A percentile compares a stretch with the other conserved stretches of the same genome.
Evolutionary conservation across 441 rosid genomes (phyloP).

Genomic region (Euphorbia schlechtendalii): DNA sequence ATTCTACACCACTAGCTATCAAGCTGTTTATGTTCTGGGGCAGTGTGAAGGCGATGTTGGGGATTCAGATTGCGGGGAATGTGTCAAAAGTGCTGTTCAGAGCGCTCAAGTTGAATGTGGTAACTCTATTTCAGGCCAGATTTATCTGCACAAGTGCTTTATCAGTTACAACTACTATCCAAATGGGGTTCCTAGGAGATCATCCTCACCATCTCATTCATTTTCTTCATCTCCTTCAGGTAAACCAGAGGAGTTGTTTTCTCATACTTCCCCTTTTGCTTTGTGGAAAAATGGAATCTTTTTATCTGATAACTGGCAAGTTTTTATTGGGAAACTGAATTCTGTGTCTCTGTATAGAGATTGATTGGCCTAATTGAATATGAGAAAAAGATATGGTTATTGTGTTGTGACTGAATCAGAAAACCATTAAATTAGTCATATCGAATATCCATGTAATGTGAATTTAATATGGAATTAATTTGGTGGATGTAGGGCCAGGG

Average conservation of each 20-base stretch:
- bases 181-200: slow-evolving; percentile 79
- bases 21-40: slow-evolving; percentile 65
- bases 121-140: slow-evolving; percentile 71
- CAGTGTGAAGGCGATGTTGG: slow-evolving; percentile 98
- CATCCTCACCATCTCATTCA: slow-evolving; percentile 45
- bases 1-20: slow-evolving; percentile 58
- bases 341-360: background rate
- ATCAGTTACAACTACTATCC: slow-evolving; percentile 74
- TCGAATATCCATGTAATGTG: too few relatives aligned
- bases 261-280: background rate
- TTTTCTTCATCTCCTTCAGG: slow-evolving; percentile 53
- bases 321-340: background rate
- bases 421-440: background rate
- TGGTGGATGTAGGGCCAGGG: slow-evolving; percentile 44
- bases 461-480: too few relatives aligned
- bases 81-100: slow-evolving; percentile 68
- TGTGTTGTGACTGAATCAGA: background rate
- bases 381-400: background rate
- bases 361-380: background rate
- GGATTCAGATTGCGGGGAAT: slow-evolving; percentile 82
- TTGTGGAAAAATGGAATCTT: too few relatives aligned
- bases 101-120: slow-evolving; percentile 98
- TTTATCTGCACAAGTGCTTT: slow-evolving; percentile 85
- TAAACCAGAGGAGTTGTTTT: slow-evolving; percentile 15
- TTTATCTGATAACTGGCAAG: background rate